Conservation (phyloP, 2,329 filamentous ascomycete genomes). For the Botrytis fragariae region DNA sequence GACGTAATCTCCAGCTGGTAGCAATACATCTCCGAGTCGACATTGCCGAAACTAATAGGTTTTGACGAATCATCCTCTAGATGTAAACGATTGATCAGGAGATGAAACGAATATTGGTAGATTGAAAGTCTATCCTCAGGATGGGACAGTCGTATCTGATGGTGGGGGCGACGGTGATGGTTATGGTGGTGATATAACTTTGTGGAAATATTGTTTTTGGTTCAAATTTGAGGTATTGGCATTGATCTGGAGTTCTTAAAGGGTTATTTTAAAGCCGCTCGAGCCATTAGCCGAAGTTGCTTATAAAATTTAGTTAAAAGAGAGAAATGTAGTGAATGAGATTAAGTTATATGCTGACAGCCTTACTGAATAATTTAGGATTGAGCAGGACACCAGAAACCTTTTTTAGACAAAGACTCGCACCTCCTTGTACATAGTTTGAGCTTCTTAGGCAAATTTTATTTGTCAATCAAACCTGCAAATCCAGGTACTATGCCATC, state of each 20-base stretch:
- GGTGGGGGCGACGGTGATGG: background rate
- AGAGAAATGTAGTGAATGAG: background rate
- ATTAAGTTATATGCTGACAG: background rate
- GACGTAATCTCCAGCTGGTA: too few species aligned
- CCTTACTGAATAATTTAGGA: background rate
- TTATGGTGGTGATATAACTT: background rate
- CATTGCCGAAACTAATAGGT: too few species aligned
- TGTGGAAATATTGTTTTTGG: background rate
- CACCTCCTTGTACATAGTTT: background rate
- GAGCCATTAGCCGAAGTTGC: background rate
- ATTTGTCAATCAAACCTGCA: too few species aligned
- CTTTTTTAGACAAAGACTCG: background rate
- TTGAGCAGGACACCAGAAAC: background rate
- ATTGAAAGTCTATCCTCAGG: background rate
- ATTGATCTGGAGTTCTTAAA: background rate
- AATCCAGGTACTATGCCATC: too few species aligned
- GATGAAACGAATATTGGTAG: background rate
- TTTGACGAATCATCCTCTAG: too few species aligned
- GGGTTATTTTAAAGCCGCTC: background rate
- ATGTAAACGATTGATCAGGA: background rate
- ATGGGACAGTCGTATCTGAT: background rate
- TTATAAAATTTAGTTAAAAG: background rate
- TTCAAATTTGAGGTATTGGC: background rate
- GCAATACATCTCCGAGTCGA: too few species aligned
- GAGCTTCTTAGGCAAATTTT: too few species aligned